Conservation (phyloP, 2,329 filamentous ascomycete species). For the Botrytis tulipae region DNA sequence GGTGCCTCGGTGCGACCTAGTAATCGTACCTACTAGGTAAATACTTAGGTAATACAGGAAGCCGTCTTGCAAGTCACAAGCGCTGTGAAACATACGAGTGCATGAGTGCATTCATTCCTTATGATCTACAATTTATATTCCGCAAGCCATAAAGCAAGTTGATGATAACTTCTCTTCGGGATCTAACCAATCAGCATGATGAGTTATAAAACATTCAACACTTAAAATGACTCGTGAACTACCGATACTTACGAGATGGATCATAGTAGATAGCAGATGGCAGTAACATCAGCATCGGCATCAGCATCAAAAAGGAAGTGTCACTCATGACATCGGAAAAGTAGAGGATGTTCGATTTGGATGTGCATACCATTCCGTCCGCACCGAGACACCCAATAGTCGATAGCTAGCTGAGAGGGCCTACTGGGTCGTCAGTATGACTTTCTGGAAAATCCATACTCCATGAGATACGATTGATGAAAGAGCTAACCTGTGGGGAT, state of each 20-base stretch:
- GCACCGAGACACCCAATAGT: neutral
- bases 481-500: neutral
- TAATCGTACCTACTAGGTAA: no score
- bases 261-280: neutral
- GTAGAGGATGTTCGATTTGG: neutral
- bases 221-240: neutral
- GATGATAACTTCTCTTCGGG: neutral
- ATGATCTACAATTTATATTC: neutral
- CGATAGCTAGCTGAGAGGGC: neutral
- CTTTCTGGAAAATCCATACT: neutral
- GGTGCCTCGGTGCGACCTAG: neutral
- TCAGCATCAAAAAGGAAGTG: neutral
- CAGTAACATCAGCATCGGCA: neutral
- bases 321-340: neutral
- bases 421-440: neutral
- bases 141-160: neutral
- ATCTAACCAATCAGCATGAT: neutral
- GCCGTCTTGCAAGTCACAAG: slow-evolving; percentile 7
- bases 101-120: slow-evolving; percentile 2
- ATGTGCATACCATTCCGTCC: neutral
- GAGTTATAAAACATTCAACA: neutral
- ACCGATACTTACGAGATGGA: neutral
- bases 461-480: neutral
- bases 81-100: slow-evolving; percentile 13
- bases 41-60: neutral